Base-by-base conservation (phyloP, 1,139 yeast genomes). In the Debaryomyces coudertii region DNA sequence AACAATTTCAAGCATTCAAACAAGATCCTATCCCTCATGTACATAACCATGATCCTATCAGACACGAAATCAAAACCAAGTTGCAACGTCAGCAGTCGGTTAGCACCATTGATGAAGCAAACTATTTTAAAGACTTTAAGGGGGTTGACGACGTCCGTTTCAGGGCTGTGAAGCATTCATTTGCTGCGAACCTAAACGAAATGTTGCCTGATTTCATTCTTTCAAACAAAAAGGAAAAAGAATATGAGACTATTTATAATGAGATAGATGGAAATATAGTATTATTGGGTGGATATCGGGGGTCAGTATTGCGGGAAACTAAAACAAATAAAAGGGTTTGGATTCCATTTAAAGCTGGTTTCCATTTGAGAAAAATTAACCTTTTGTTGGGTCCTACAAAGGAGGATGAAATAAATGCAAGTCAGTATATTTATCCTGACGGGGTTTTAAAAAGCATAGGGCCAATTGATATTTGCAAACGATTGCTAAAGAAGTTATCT, bases 271-370 rank as follows among this genome's bases (percentile, higher is more conserved):
- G 97, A 2, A 90, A 90, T 56, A 76, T 90, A 1, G 81, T 90
- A 1, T 73, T 90, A 1, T 51, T 90, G 65, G 97, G 97, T 2
- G 97, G 97, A 0, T 90, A 87, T 63, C 73, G 97, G 56, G 97
- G 97, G 1, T 83, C 90, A 24, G 79, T 86, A n/a, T 65, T 90
- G 45, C 65, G 95, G 40, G 95, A 88, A 56, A 60, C 80, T 0
- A 72, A 71, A 28, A 85, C 95, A 0, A 68, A 73, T 14, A 79
- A 84, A 49, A 71, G 93, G 43, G 79, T 87, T 1, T 90, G 97
- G 97, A 80, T 90, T 28, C 97, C 97, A 0, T 62, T 90, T 27
- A 86, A 87, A 57, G 96, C 95, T 0, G 96, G 97, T 0, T 76
- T 90, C 46, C 83, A 88, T 55, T 69, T 90, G 36, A 70, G 85